Conservation (phyloP, 345 rosid species). For the Aurinia saxatilis region DNA sequence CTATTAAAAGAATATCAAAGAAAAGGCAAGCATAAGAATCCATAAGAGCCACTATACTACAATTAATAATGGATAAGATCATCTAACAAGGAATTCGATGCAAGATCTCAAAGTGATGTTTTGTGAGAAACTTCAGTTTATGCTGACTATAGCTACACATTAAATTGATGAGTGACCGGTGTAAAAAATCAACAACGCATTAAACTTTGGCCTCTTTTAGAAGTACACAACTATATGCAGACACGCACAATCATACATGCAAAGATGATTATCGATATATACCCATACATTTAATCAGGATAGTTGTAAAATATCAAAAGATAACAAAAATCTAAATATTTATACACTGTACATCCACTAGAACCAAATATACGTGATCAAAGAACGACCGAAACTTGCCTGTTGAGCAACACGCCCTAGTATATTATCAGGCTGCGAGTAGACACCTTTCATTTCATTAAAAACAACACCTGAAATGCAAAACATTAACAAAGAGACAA, state of each 20-base stretch:
- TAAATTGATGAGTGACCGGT: background rate
- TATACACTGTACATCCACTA: background rate
- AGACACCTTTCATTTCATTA: slow-evolving; percentile 98
- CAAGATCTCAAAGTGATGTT: background rate
- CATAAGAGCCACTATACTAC: background rate
- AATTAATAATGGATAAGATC: background rate
- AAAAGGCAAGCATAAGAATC: background rate
- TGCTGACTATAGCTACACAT: background rate
- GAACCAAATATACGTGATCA: background rate
- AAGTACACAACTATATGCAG: background rate
- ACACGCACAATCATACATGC: background rate
- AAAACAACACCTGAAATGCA: slow-evolving; percentile 75
- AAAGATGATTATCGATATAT: too few relatives aligned
- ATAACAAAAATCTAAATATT: too few relatives aligned
- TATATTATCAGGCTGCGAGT: slow-evolving; percentile 96
- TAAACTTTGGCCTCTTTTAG: background rate
- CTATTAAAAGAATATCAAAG: slow-evolving; percentile 25
- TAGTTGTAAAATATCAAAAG: too few relatives aligned
- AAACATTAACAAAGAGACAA: slow-evolving; percentile 1
- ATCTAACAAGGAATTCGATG: background rate
- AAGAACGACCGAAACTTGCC: slow-evolving; percentile 34
- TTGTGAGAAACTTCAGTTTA: background rate
- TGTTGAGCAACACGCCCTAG: slow-evolving; percentile 71
- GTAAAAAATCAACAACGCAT: background rate
- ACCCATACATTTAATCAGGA: too few relatives aligned